Evolutionary conservation across 1,284 basidiomycete species (phyloP).

Genomic region (Flammula alnicola): DNA sequence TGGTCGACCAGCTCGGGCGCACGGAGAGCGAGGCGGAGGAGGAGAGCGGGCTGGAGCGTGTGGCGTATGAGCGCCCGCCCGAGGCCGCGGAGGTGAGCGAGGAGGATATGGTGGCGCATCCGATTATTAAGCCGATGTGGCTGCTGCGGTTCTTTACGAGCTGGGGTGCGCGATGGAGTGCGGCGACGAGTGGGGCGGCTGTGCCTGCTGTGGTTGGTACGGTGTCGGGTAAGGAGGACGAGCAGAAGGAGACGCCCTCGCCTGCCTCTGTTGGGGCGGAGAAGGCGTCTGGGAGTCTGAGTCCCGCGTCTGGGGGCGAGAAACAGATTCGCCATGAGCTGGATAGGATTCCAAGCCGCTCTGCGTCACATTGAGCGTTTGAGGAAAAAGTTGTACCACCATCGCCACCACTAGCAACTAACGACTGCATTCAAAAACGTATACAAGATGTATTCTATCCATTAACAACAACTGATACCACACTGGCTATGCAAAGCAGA

Average conservation of each 20-base stretch:
- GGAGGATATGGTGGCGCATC: constrained; percentile 59
- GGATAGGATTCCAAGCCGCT: not conserved
- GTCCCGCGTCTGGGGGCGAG: too few relatives aligned
- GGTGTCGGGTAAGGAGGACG: not conserved
- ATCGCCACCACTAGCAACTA: too few relatives aligned
- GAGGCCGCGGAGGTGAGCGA: constrained; percentile 40
- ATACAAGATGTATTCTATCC: too few relatives aligned
- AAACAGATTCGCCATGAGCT: too few relatives aligned
- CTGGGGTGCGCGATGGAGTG: constrained; percentile 61
- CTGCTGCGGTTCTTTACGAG: constrained; percentile 73
- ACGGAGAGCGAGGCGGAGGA: constrained; percentile 80
- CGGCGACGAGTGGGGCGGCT: constrained; percentile 19
- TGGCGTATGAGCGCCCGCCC: constrained; percentile 46
- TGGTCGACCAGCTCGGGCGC: constrained; percentile 69
- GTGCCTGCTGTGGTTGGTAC: not conserved
- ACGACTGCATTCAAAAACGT: too few relatives aligned
- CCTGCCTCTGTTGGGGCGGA: not conserved
- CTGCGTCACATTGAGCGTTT: not conserved
- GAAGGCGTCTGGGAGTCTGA: too few relatives aligned
- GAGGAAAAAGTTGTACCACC: not conserved
- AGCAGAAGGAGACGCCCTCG: not conserved
- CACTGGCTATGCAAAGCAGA: constrained; percentile 12
- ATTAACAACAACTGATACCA: constrained; percentile 16
- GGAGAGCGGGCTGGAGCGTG: constrained; percentile 52
- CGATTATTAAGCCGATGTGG: constrained; percentile 73